These are phyloP conservation scores for Avena sativa DNA, from an alignment of 176 grass and related monocot genomes.

Conservation along the genomic window DNA sequence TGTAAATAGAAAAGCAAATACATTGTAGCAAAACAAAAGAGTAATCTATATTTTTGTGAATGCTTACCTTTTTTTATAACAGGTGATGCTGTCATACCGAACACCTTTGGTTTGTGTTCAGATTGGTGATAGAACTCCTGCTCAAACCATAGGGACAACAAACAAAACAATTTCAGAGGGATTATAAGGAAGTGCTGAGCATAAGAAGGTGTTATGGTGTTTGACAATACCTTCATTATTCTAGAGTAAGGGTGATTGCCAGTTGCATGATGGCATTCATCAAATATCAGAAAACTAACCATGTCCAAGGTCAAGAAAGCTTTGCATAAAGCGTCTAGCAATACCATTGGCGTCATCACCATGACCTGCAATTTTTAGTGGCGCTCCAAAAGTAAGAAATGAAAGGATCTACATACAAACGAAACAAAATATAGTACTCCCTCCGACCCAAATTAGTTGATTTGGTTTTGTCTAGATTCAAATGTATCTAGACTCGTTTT, in stretches of 20 bases:
- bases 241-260: constrained; percentile 82
- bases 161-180: constrained; percentile 36
- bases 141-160: constrained; percentile 32
- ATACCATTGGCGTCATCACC: constrained; percentile 89
- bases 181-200: background rate
- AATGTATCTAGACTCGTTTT: too few species aligned
- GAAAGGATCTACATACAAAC: constrained; percentile 29
- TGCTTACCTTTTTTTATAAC: constrained; percentile 80
- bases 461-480: too few species aligned
- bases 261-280: constrained; percentile 89
- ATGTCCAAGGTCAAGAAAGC: constrained; percentile 74
- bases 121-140: constrained; percentile 89
- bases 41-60: background rate
- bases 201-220: constrained; percentile 32
- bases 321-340: constrained; percentile 81
- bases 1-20: constrained; percentile 22
- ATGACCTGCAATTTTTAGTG: constrained; percentile 66
- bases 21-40: constrained; percentile 3
- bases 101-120: constrained; percentile 65
- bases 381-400: constrained; percentile 29
- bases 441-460: too few species aligned
- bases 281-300: constrained; percentile 77
- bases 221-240: constrained; percentile 88
- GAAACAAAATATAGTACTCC: constrained; percentile 3
- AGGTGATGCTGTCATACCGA: constrained; percentile 90